Evolutionary conservation across 257 asterid genomes (phyloP).

Genomic region (Fraxinus quadrangulata): DNA sequence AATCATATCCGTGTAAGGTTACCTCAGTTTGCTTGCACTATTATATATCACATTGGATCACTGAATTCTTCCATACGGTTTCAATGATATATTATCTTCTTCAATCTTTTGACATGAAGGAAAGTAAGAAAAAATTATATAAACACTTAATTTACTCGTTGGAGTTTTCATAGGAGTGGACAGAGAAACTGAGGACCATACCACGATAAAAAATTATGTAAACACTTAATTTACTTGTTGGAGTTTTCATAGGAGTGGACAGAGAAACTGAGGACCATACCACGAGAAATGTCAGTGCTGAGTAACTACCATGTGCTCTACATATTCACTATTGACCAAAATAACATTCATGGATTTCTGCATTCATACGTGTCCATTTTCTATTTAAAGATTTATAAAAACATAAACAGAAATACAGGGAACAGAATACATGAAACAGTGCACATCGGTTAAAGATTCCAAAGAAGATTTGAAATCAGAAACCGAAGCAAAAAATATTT

Average conservation of each 20-base stretch:
- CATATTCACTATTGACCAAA: background rate
- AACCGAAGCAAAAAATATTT: slow-evolving; percentile 7
- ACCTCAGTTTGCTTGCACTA: slow-evolving; percentile 5
- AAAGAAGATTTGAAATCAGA: background rate
- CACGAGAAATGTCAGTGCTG: background rate
- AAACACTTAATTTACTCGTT: background rate
- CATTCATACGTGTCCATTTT: background rate
- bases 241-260: background rate
- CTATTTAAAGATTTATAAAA: background rate
- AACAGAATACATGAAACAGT: background rate
- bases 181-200: background rate
- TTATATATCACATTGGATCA: slow-evolving; percentile 8
- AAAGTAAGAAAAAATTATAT: background rate
- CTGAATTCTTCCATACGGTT: background rate
- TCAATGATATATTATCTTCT: background rate
- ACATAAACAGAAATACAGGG: background rate
- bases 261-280: background rate
- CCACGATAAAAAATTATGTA: no score
- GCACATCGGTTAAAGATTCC: background rate
- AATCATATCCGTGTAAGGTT: background rate
- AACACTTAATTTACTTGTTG: background rate
- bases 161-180: background rate
- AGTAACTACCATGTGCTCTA: background rate
- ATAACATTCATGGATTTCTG: background rate
- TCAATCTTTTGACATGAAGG: slow-evolving; percentile 8